Percentiles rank a stretch among this genome's conserved stretches.
These are phyloP conservation scores for Plasmodium vivax DNA, from an alignment of 169 alveolate genomes.

Conservation along the genomic window DNA sequence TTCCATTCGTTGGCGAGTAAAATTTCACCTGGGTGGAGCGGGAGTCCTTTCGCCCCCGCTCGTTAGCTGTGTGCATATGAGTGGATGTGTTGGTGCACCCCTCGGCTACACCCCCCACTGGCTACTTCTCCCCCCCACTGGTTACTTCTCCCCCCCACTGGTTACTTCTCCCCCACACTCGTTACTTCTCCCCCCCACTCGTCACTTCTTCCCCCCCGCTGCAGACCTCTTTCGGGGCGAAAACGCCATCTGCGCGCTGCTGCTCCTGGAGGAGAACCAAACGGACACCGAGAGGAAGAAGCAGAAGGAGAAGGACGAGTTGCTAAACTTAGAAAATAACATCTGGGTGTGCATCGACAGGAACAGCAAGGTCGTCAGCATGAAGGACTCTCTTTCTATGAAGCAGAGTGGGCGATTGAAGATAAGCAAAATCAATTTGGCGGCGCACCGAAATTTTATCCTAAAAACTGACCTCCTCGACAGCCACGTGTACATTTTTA, in stretches of 20 bases:
- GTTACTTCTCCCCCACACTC: background rate
- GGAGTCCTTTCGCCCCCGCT: background rate
- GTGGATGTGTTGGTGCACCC: background rate
- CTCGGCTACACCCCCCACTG: background rate
- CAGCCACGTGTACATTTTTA: constrained; percentile 64
- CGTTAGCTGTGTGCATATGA: background rate
- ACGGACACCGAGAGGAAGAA: constrained; percentile 7
- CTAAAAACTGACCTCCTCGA: constrained; percentile 52
- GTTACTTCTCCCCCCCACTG: background rate
- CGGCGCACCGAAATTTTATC: constrained; percentile 31
- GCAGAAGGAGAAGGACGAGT: constrained; percentile 32
- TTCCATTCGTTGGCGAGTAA: constrained; percentile 71
- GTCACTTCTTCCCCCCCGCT: too few species aligned
- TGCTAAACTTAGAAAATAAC: constrained; percentile 42
- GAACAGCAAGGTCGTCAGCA: constrained; percentile 65
- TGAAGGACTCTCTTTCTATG: constrained; percentile 46
- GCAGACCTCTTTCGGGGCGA: constrained; percentile 62
- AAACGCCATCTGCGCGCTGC: constrained; percentile 50
- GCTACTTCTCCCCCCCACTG: background rate
- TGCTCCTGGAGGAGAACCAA: constrained; percentile 27
- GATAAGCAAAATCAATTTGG: constrained; percentile 43
- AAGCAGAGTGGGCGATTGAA: constrained; percentile 62
- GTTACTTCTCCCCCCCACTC: background rate
- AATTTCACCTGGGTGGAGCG: background rate
- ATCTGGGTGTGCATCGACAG: constrained; percentile 73